Evolutionary conservation across 202 grass and related monocot genomes (phyloP).

Genomic region (Saccharum hybrid): DNA sequence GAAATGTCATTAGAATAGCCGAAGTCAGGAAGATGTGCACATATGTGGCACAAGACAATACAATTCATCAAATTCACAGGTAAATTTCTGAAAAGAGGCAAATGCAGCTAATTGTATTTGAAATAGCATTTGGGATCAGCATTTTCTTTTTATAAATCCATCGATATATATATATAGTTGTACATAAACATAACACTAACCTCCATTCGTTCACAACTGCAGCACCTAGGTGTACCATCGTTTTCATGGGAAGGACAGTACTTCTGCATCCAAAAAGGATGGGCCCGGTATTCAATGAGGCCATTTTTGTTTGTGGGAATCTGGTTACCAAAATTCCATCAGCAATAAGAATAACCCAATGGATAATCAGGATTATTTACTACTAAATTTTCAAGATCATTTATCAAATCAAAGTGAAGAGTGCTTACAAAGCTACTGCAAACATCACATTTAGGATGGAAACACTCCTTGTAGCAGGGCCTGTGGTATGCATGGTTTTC

Average conservation of each 20-base stretch:
- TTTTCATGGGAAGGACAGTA: constrained; percentile 88
- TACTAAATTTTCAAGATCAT: constrained; percentile 22
- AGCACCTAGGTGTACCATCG: constrained; percentile 84
- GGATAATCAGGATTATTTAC: constrained; percentile 25
- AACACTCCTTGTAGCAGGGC: constrained; percentile 78
- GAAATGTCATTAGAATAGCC: constrained; percentile 26
- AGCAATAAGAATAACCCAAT: constrained; percentile 35
- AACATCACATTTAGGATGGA: constrained; percentile 95
- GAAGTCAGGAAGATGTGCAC: background rate
- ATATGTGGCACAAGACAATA: constrained; percentile 26
- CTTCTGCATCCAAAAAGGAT: constrained; percentile 92
- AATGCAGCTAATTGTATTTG: constrained; percentile 10
- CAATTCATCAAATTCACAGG: constrained; percentile 23
- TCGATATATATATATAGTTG: constrained; percentile 8
- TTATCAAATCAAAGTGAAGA: constrained; percentile 30
- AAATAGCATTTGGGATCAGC: background rate
- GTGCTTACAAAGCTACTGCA: constrained; percentile 88
- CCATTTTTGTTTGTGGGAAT: constrained; percentile 75
- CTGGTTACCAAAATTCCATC: constrained; percentile 51
- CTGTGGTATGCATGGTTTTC: constrained; percentile 84
- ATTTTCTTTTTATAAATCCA: constrained; percentile 10
- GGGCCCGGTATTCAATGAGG: constrained; percentile 74
- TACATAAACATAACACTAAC: constrained; percentile 46
- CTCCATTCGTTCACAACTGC: constrained; percentile 96
- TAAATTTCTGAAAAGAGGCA: constrained; percentile 26